Evolutionary conservation across 164 flowering plant species (phyloP).

Genomic region (Buxus sempervirens): DNA sequence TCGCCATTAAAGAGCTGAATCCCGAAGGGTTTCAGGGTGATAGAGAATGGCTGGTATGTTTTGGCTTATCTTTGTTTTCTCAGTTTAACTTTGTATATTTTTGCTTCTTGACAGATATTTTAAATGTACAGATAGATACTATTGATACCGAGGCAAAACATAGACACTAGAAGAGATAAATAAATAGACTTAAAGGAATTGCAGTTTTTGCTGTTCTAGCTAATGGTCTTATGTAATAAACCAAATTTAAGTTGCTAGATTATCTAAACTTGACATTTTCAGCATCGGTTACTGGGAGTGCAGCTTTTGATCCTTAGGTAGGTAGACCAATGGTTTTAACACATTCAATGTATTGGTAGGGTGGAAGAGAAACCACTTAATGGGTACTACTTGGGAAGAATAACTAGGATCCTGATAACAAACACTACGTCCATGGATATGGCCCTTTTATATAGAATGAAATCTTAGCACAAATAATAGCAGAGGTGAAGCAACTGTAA

Average conservation of each 20-base stretch:
- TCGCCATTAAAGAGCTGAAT: conserved; percentile 88
- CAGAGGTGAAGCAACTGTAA: too few species aligned
- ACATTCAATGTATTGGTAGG: background rate
- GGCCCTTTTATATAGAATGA: background rate
- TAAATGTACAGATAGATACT: too few species aligned
- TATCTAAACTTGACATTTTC: background rate
- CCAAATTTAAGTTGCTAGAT: background rate
- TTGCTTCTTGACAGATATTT: too few species aligned
- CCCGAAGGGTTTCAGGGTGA: conserved; percentile 88
- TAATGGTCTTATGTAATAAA: background rate
- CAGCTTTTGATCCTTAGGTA: background rate
- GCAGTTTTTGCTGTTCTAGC: background rate
- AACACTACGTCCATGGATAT: background rate
- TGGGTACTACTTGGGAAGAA: background rate
- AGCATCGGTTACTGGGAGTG: background rate
- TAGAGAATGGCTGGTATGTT: conserved; percentile 90
- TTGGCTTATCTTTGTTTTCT: conserved; percentile 9
- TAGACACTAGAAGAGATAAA: background rate
- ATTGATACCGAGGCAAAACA: too few species aligned
- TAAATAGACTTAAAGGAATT: too few species aligned
- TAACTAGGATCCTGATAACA: background rate
- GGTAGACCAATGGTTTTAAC: background rate
- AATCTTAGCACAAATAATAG: too few species aligned
- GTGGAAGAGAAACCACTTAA: background rate
- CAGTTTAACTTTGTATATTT: background rate